Evolutionary conservation across 1,284 basidiomycete species (phyloP), one percentile per base, ranked within the genome.

Genomic region (Neotropicomus parvogracilis): DNA sequence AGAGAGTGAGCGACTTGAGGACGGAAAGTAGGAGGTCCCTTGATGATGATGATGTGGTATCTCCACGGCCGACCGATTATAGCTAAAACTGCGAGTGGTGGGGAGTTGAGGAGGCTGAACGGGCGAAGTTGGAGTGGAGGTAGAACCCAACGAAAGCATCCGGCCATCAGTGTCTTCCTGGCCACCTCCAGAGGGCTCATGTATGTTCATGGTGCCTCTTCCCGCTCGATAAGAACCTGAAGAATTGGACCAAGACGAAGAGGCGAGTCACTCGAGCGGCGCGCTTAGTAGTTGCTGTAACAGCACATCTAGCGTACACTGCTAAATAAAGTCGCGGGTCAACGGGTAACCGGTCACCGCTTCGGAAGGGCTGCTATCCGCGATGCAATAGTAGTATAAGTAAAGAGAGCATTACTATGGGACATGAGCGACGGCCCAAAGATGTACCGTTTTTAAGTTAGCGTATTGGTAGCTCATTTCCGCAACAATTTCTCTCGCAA

Each of bases 401-500:
- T 49, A 54, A 40, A 49, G 34, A 57, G 62, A 55, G 44, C 40
- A 49, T 28, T 46, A 50, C 44, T 46, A 50, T 46, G 31, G 39
- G 28, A 49, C 55, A 50, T 19, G 39, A 48, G 19, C 21, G 28
- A 36, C 16, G 14, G 31, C 17, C 24, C 35, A 48, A 41, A 41
- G 48, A 34, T 27, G 34, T 32, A 14, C 32, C 27, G 14, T n/a
- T 20, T 34, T 35, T 40, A 35, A 41, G 28, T 21, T 28, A 40
- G 42, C 16, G 41, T 40, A 34, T 5, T 43, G 28, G n/a, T 38
- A 36, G 21, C 40, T 74, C 62, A 80, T 59, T 72, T 77, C 57
- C 73, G 74, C 69, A 82, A 50, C 48, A 87, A 65, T 63, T 83
- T 85, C 68, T 88, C 85, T 49, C 83, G 81, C 60, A 88, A 65